Conservation (phyloP, 2,329 filamentous ascomycete genomes). For the Neofusicoccum kwambonambiense region DNA sequence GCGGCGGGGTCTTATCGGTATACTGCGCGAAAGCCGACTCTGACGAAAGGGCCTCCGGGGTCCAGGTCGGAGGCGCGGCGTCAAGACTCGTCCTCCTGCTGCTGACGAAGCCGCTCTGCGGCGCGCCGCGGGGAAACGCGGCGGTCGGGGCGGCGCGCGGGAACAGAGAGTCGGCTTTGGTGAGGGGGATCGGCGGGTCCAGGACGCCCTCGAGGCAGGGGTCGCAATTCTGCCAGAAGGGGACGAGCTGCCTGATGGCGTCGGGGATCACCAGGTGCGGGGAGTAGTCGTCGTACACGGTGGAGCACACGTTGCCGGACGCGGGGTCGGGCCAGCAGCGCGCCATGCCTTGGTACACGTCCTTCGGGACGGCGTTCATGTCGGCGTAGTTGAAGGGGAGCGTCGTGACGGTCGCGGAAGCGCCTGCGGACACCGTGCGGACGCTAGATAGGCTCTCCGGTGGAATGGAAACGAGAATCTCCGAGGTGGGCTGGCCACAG, state of each 20-base stretch:
- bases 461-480: background rate
- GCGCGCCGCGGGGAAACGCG: no score
- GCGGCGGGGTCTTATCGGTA: no score
- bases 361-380: background rate
- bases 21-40: no score
- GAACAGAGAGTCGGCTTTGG: background rate
- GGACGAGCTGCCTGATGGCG: background rate
- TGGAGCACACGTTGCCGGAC: background rate
- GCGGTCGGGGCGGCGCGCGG: no score
- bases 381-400: background rate
- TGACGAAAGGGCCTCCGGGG: no score
- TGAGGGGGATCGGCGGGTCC: background rate
- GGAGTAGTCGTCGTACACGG: background rate
- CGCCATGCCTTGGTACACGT: constrained; percentile 1
- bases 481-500: background rate
- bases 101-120: no score
- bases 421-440: background rate
- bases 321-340: background rate
- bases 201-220: background rate
- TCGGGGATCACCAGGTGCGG: background rate
- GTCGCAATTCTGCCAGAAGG: background rate
- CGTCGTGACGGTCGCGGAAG: background rate
- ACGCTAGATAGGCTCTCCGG: background rate
- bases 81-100: no score
- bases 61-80: no score